Percentiles rank a stretch among this genome's conserved stretches.
Evolutionary conservation across 2,329 filamentous ascomycete species (phyloP).

Genomic region (Thelonectria rubi): DNA sequence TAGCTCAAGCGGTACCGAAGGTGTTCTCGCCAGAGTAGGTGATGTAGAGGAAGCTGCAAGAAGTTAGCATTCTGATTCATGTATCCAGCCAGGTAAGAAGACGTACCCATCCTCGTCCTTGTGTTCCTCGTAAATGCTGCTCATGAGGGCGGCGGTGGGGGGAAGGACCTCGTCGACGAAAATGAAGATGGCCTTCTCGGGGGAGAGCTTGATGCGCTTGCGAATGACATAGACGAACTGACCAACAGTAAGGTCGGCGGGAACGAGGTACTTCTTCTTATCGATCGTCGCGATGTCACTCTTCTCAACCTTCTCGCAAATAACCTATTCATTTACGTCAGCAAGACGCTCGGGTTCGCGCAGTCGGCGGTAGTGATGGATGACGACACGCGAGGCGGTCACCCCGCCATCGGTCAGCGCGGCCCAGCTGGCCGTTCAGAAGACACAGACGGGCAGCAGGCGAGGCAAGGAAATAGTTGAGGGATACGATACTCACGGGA

Average conservation of each 20-base stretch:
- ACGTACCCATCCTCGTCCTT: constrained; percentile 80
- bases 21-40: constrained; percentile 99
- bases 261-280: constrained; percentile 99
- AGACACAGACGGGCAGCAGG: not conserved
- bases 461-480: constrained; percentile 9
- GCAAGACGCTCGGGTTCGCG: not conserved
- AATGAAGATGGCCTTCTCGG: constrained; percentile 99
- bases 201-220: constrained; percentile 99
- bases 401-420: constrained; percentile 25
- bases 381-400: constrained; percentile 27
- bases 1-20: constrained; percentile 68
- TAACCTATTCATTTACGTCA: constrained; percentile 71
- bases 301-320: constrained; percentile 99
- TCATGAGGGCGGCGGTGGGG: constrained; percentile 97
- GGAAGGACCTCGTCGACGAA: constrained; percentile 99
- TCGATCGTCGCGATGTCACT: constrained; percentile 99
- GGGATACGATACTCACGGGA: constrained; percentile 77
- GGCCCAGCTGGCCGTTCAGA: not conserved
- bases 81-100: not conserved
- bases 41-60: constrained; percentile 91
- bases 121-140: constrained; percentile 99
- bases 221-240: constrained; percentile 99
- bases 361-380: not conserved
- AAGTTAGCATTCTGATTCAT: constrained; percentile 29
- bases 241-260: constrained; percentile 95